Conservation (phyloP, 441 rosid genomes). For the Syzygium malaccense region DNA sequence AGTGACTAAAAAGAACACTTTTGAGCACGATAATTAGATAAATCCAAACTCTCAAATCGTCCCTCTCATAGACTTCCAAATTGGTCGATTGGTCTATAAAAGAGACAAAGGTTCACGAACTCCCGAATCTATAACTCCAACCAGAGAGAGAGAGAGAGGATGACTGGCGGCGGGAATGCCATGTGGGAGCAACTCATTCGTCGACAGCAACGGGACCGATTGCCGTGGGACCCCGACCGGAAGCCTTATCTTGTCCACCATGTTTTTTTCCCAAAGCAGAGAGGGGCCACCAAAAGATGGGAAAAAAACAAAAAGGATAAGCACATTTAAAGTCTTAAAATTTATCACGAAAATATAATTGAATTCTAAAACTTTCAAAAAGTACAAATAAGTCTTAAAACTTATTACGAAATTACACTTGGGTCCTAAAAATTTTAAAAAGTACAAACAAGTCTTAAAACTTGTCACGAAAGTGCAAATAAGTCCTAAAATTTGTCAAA, state of each 20-base stretch:
- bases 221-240: background rate
- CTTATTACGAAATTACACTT: no score
- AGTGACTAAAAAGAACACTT: background rate
- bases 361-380: no score
- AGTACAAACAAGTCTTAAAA: no score
- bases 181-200: background rate
- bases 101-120: no score
- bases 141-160: background rate
- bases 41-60: background rate
- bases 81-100: background rate
- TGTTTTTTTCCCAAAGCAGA: background rate
- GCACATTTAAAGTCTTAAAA: no score
- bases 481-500: no score
- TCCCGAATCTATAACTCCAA: background rate
- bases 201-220: background rate
- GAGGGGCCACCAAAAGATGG: background rate
- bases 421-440: no score
- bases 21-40: background rate
- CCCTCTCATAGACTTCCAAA: accelerated
- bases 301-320: background rate
- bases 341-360: no score
- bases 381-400: no score
- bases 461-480: no score
- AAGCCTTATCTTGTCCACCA: background rate
- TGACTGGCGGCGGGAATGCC: background rate